Conservation (phyloP, 2,329 filamentous ascomycete species). For the Myriosclerotinia scirpicola region DNA sequence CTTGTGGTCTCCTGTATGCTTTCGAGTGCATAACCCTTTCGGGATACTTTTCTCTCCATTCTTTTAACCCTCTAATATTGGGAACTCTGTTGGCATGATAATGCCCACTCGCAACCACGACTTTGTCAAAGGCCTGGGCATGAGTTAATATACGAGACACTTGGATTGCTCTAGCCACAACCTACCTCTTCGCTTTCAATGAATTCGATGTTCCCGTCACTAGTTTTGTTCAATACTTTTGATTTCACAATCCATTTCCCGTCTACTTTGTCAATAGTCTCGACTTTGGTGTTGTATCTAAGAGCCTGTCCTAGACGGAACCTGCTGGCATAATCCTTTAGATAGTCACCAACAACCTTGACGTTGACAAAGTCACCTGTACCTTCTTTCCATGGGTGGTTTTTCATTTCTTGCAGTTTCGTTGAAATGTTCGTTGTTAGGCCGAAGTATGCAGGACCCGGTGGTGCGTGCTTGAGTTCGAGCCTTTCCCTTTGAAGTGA, state of each 20-base stretch:
- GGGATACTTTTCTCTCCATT: conserved; percentile 56
- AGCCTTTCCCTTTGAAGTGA: neutral
- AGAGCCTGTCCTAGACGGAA: conserved; percentile 30
- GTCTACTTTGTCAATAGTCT: conserved; percentile 30
- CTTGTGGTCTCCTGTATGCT: conserved; percentile 62
- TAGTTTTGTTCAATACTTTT: conserved; percentile 25
- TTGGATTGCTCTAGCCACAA: neutral
- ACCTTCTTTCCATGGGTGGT: conserved; percentile 33
- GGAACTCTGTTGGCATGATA: conserved; percentile 65
- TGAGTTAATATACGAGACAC: neutral
- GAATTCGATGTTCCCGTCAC: conserved; percentile 10
- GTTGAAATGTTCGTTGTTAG: conserved; percentile 37
- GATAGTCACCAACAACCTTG: conserved; percentile 31
- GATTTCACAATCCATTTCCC: conserved; percentile 32
- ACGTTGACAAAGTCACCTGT: conserved; percentile 35
- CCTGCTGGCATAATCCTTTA: conserved; percentile 29
- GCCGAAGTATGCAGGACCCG: conserved; percentile 35
- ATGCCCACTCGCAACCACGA: conserved; percentile 67
- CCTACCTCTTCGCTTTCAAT: conserved; percentile 8
- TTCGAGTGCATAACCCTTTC: conserved; percentile 66
- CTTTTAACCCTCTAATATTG: conserved; percentile 55
- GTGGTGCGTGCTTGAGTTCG: conserved; percentile 33
- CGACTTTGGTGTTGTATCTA: conserved; percentile 34
- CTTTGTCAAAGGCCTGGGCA: conserved; percentile 55
- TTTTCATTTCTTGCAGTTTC: conserved; percentile 33